Base-by-base conservation (phyloP, 2,329 filamentous ascomycete species). In the Byssochlamys sp. region DNA sequence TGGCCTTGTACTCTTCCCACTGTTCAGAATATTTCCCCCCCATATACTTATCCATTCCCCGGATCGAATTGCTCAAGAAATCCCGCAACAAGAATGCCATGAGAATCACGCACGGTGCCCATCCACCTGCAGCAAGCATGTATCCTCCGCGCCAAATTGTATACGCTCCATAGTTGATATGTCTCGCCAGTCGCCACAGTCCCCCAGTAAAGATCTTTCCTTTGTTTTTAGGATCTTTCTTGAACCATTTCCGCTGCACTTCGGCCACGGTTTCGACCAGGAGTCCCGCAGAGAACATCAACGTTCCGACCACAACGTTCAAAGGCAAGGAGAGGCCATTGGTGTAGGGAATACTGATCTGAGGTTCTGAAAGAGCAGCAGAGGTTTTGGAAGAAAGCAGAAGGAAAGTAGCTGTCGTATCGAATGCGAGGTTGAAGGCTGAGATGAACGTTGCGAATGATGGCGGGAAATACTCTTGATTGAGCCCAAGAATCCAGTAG, bases 131-230 rank as follows among this genome's bases (percentile, higher is more conserved):
- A 2, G 75, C 76, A 52, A 80, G 59, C 3, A 79, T 78, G 64
- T 78, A 81, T 3, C 75, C 78, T 26, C 72, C 67, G 26, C 80
- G 68, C 80, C 80, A 82, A 5, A 81, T 35, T 0, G 75, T 77
- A 62, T 80, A 82, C 1, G 74, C 80, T 25, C 77, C 76, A 62
- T 83, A 83, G 60, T 83, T 83, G 68, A 81, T 76, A 63, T 83
- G 79, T 51, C 80, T 74, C 3, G 78, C 77, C 45, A 78, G 65
- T 1, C 69, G 66, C 67, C 78, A 83, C 35, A 83, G 61, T 0
- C 81, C 80, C 9, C 75, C 75, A 0, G 73, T 75, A 61, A 77
- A 83, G 0, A 75, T 69, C 67, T 81, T 80, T 19, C 81, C 80
- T 61, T 78, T 75, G 66, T 82, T 82, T 59, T 66, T 72, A 2